Evolutionary conservation across 139 green algal genomes (phyloP), one percentile per base, ranked within the genome.

Genomic region (Chlamydomonas sp.): DNA sequence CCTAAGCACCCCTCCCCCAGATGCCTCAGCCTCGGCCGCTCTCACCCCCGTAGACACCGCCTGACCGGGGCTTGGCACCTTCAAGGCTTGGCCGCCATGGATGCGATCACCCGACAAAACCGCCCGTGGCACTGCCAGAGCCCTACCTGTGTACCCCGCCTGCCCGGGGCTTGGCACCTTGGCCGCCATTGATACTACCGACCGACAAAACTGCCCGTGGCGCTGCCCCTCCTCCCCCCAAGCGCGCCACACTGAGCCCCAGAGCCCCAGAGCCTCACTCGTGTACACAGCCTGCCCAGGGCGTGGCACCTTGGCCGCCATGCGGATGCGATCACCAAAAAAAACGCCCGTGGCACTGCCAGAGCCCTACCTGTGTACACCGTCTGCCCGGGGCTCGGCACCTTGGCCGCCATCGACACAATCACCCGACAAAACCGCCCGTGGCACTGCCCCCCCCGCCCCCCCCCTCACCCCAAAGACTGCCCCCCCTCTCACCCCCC

Each of bases 281-380:
- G 78, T 78, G 66, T 90, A 92, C 10, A 84, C 69, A 2, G 78
- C 75, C 70, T 90, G 83, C 2, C 84, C 86, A 0, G 85, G 81
- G 1, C 61, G 73, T 1, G 81, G 81, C 48, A 87, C 81, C 50
- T 73, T 72, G 22, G 50, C 77, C 47, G 76, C 73, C 81, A 88
- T 87, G 65, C 65, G 78, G 39, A 20, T 26, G 43, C 43, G 20
- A 13, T 54, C 43, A 54, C 43, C 43, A 20, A 54, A 20, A 26
- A 54, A 13, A 13, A 13, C 43, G 16, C 13, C 16, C 13, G 43
- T 54, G 43, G 13, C 13, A 54, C 13, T 26, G 13, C 13, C 43
- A 54, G 13, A 26, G 43, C 13, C 43, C 20, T 54, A 20, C 43
- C 43, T 54, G 43, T 26, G 43, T 54, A 54, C 13, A 54, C 43